These are phyloP conservation scores for Aspergillus sparsus DNA, from an alignment of 495 filamentous ascomycete species.

Conservation along the genomic window DNA sequence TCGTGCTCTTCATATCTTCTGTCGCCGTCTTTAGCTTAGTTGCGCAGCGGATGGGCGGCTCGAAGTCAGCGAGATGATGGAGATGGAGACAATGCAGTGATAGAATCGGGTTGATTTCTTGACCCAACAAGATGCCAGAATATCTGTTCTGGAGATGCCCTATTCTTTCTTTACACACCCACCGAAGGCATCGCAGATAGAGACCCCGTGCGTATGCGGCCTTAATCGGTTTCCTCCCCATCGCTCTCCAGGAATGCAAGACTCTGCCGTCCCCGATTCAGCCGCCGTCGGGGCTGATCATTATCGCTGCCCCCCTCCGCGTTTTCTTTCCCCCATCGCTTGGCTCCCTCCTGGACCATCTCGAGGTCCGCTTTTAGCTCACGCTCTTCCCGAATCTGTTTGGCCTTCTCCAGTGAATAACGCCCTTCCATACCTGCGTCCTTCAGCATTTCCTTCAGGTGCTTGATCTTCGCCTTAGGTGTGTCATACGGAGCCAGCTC, in stretches of 20 bases:
- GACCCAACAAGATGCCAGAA: constrained; percentile 1
- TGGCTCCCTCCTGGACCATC: constrained; percentile 73
- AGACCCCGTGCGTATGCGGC: background rate
- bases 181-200: background rate
- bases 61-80: constrained; percentile 41
- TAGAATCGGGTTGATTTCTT: background rate
- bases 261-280: constrained; percentile 48
- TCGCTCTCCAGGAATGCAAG: constrained; percentile 58
- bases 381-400: constrained; percentile 78
- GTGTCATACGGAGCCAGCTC: constrained; percentile 78
- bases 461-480: constrained; percentile 75
- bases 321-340: constrained; percentile 65
- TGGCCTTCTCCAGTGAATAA: constrained; percentile 80
- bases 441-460: constrained; percentile 73
- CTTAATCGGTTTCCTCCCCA: constrained; percentile 56
- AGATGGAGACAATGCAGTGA: constrained; percentile 20
- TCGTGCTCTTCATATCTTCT: constrained; percentile 92
- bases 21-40: constrained; percentile 90
- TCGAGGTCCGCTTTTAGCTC: constrained; percentile 83
- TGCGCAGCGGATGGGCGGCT: constrained; percentile 69
- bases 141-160: constrained; percentile 3
- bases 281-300: constrained; percentile 37
- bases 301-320: constrained; percentile 48
- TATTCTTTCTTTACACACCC: background rate
- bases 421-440: constrained; percentile 86